These are phyloP conservation scores for Yamadazyma jaroonii DNA, from an alignment of 1,139 yeast genomes.

Conservation along the genomic window DNA sequence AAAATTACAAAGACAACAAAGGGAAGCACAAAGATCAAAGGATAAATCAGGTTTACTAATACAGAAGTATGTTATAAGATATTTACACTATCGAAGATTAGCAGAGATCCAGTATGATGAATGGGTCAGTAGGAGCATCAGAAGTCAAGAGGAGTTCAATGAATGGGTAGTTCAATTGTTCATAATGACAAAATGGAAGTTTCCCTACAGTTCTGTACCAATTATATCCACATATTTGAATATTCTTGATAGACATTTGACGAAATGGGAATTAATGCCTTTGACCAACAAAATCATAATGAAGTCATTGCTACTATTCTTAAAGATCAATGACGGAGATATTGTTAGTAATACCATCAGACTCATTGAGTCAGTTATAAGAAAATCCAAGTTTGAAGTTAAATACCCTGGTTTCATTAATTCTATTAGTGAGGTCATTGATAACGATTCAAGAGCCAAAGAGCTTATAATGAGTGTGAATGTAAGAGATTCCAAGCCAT, in stretches of 20 bases:
- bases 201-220: constrained; percentile 4
- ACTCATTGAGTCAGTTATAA: not conserved
- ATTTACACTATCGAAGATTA: constrained; percentile 22
- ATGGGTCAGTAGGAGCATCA: constrained; percentile 8
- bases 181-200: constrained; percentile 8
- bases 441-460: not conserved
- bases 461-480: constrained; percentile 20
- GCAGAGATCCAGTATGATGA: constrained; percentile 9
- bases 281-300: constrained; percentile 5
- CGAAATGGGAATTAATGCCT: constrained; percentile 4
- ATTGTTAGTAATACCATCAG: not conserved
- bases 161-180: constrained; percentile 10
- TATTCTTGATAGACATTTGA: not conserved
- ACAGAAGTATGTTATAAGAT: constrained; percentile 45
- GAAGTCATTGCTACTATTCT: not conserved
- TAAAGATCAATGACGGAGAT: not conserved
- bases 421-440: constrained; percentile 5
- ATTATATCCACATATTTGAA: not conserved
- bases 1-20: constrained; percentile 58
- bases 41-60: constrained; percentile 49
- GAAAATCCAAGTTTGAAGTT: constrained; percentile 1
- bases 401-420: constrained; percentile 10
- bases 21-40: constrained; percentile 55
- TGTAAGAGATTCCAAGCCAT: constrained; percentile 14
- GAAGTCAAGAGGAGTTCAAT: constrained; percentile 8